Conservation (phyloP, 148 eudicot genomes). For the Spergularia marina region DNA sequence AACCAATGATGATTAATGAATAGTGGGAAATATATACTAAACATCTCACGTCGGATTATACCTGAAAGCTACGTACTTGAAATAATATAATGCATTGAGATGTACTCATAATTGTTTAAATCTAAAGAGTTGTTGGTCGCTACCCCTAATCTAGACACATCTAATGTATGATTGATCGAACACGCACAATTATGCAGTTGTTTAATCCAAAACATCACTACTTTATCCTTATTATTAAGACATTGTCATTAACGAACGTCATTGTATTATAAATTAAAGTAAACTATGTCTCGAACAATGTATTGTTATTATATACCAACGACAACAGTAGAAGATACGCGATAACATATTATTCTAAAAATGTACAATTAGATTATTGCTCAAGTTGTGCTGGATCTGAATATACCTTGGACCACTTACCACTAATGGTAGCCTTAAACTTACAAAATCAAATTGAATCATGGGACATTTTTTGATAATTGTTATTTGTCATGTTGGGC, state of each 20-base stretch:
- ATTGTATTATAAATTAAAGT: not conserved
- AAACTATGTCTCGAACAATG: conserved; percentile 2
- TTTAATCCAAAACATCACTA: conserved; percentile 2
- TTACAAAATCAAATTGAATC: conserved; percentile 28
- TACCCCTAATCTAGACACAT: conserved; percentile 28
- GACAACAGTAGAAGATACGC: conserved; percentile 27
- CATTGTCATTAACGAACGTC: not conserved
- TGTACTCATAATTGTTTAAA: conserved; percentile 23
- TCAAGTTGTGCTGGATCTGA: conserved; percentile 18
- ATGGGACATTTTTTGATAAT: conserved; percentile 19
- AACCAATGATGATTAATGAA: not conserved
- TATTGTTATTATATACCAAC: not conserved
- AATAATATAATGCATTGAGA: conserved; percentile 20
- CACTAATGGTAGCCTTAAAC: conserved; percentile 41
- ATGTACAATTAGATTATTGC: not conserved
- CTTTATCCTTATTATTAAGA: not conserved
- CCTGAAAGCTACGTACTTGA: not conserved
- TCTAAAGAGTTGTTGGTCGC: conserved; percentile 18
- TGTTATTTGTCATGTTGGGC: conserved; percentile 22
- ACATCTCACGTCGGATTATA: conserved; percentile 23
- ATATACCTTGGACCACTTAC: conserved; percentile 38
- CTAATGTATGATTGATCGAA: conserved; percentile 29
- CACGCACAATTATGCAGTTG: not conserved
- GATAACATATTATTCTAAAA: conserved; percentile 3
- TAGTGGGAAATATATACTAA: conserved; percentile 10